Percentiles rank a stretch among this genome's conserved stretches.
Conservation (phyloP, 495 filamentous ascomycete species). For the Daldinia bambusicola region DNA sequence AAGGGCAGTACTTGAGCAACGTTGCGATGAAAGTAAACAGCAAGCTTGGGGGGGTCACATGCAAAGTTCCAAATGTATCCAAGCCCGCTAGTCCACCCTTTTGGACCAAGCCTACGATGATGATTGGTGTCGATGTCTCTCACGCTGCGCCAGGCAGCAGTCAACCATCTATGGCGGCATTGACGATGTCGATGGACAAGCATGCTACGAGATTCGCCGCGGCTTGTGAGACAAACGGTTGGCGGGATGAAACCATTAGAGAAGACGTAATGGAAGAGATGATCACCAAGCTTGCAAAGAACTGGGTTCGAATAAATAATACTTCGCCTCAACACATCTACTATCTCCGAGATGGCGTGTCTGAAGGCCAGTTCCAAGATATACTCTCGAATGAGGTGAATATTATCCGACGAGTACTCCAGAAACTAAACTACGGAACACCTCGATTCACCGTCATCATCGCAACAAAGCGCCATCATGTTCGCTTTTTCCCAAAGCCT, state of each 20-base stretch:
- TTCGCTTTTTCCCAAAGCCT: conserved; percentile 83
- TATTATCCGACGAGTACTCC: conserved; percentile 71
- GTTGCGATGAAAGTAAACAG: conserved; percentile 94
- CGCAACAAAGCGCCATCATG: conserved; percentile 91
- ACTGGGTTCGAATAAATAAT: conserved; percentile 70
- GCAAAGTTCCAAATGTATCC: conserved; percentile 31
- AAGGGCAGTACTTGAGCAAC: conserved; percentile 85
- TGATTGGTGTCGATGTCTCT: conserved; percentile 91
- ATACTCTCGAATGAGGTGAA: conserved; percentile 80
- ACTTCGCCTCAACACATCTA: conserved; percentile 73
- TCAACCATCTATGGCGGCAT: conserved; percentile 77
- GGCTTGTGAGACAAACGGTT: conserved; percentile 79
- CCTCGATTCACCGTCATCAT: conserved; percentile 78
- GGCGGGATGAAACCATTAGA: conserved; percentile 75
- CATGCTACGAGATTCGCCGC: conserved; percentile 77
- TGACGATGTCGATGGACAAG: conserved; percentile 82
- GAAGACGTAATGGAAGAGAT: conserved; percentile 73
- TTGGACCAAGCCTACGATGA: conserved; percentile 68
- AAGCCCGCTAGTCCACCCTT: conserved; percentile 43
- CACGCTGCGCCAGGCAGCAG: conserved; percentile 74
- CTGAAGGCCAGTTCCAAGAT: conserved; percentile 81
- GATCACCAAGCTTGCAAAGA: conserved; percentile 67
- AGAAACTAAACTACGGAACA: conserved; percentile 36
- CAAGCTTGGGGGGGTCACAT: conserved; percentile 88
- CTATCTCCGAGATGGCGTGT: conserved; percentile 95